Percentiles rank a stretch among this genome's conserved stretches.
phyloP scores from a whole-genome alignment of 257 asterid genomes.

The Vinca minor region DNA sequence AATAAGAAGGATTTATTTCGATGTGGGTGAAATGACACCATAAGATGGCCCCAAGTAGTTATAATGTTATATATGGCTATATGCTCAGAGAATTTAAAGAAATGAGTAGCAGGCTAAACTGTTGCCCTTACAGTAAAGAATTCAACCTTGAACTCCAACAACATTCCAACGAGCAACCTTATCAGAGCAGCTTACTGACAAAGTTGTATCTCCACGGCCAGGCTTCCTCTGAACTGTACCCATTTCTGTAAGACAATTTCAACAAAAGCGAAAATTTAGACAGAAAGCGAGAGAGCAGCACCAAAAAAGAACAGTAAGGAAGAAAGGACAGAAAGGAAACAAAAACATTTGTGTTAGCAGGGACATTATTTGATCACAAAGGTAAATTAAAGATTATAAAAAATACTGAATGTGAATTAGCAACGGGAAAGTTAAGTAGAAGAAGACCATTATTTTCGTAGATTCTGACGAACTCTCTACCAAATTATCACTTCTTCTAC shows the following conservation, averaged over 20 bases:
- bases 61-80: no score
- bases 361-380: background rate
- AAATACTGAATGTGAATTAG: background rate
- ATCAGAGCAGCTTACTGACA: constrained; percentile 96
- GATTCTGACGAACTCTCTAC: constrained; percentile 11
- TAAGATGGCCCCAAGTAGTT: background rate
- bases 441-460: constrained; percentile 34
- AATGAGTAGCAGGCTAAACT: background rate
- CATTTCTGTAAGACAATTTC: constrained; percentile 22
- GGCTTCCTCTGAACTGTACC: constrained; percentile 90
- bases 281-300: background rate
- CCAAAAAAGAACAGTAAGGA: no score
- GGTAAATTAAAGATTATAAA: background rate
- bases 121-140: background rate
- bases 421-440: background rate
- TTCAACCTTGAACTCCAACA: constrained; percentile 89
- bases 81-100: background rate
- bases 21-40: background rate
- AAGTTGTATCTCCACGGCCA: constrained; percentile 91
- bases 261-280: constrained; percentile 21
- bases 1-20: background rate
- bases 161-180: constrained; percentile 95
- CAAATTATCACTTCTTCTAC: constrained; percentile 2
- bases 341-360: background rate
- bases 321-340: background rate